phyloP scores from a whole-genome alignment of 2,329 filamentous ascomycete genomes.

The Teratosphaeriaceae sp. region DNA sequence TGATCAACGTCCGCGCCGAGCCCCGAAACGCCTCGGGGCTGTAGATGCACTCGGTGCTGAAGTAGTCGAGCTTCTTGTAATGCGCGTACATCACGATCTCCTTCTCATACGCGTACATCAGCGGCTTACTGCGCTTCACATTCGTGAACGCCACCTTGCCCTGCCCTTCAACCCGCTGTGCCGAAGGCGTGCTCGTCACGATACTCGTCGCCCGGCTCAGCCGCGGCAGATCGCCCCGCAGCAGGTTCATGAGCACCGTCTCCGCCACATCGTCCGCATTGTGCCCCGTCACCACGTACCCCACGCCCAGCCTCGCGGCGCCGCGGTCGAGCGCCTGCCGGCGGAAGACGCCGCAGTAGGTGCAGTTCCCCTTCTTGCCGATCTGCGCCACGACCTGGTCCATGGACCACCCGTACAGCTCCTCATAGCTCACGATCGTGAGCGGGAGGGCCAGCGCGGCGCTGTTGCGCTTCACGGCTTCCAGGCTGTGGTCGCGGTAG shows the following conservation, averaged over 20 bases:
- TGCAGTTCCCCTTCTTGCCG: slow-evolving; percentile 98
- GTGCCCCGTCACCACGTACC: slow-evolving; percentile 93
- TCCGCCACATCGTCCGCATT: slow-evolving; percentile 97
- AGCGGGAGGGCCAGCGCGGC: slow-evolving; percentile 85
- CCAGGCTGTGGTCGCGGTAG: slow-evolving; percentile 90
- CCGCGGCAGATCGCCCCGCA: slow-evolving; percentile 82
- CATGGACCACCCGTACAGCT: slow-evolving; percentile 99
- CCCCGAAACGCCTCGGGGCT: slow-evolving; percentile 94
- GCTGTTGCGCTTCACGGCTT: slow-evolving; percentile 94
- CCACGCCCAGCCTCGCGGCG: slow-evolving; percentile 77
- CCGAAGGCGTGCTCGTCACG: slow-evolving; percentile 56
- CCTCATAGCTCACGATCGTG: slow-evolving; percentile 85
- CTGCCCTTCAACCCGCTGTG: slow-evolving; percentile 8
- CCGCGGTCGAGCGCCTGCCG: slow-evolving; percentile 90
- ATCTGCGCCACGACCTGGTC: slow-evolving; percentile 95
- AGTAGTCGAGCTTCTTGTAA: slow-evolving; percentile 95
- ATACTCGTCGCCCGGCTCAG: slow-evolving; percentile 86
- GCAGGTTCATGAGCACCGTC: slow-evolving; percentile 94
- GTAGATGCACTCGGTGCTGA: slow-evolving; percentile 97
- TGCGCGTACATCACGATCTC: slow-evolving; percentile 98
- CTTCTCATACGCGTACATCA: slow-evolving; percentile 98
- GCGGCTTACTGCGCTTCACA: slow-evolving; percentile 89
- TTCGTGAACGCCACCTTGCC: slow-evolving; percentile 59
- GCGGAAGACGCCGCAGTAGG: slow-evolving; percentile 94
- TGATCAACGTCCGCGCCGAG: slow-evolving; percentile 84